Evolutionary conservation across 1,284 basidiomycete genomes (phyloP), one percentile per base, ranked within the genome.

Genomic region (Apiotrichum veenhuisii): DNA sequence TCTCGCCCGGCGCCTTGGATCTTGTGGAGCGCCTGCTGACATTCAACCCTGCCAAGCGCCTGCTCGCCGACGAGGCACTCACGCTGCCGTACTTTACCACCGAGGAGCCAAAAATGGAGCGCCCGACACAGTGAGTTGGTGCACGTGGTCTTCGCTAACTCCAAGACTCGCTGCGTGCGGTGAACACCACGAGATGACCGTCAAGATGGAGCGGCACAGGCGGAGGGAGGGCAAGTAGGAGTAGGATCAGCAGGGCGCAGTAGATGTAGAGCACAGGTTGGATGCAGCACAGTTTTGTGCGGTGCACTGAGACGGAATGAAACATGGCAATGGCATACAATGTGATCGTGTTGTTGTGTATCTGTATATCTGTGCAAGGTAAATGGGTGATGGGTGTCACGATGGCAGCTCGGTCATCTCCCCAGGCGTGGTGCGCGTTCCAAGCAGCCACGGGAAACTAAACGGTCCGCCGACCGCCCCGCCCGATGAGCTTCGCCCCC

Each of bases 41-140:
- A n/a, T 95, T 88, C 70, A 85, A 98, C 74, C 94, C 96, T 1
- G 70, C 76, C 4, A 82, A 83, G 61, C 83, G 95, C n/a, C 82
- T 86, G 30, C 86, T 85, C 2, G 94, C 96, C 0, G 71, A 79
- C 33, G 85, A 91, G 65, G 95, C 95, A 5, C 82, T 98, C 59
- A 79, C 85, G 43, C 81, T 87, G 47, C 79, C 85, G 1, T 99
- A 97, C 79, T 98, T 98, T 75, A 82, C 78, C 42, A 77, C 82
- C 41, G 92, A 96, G 74, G 79, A 83, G 38, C 95, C 95, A 1
- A 66, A 73, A 36, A 82, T 91, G 52, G 83, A 85, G 65, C 80
- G 83, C 50, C 96, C 96, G 5, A 78, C 82, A 33, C 87, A 88
- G 91, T 93, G 73, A 57, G 89, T 82, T 23, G 4, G 30, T 7